phyloP scores from a whole-genome alignment of 768 basidiomycete genomes.

The Kondoa subrosea region DNA sequence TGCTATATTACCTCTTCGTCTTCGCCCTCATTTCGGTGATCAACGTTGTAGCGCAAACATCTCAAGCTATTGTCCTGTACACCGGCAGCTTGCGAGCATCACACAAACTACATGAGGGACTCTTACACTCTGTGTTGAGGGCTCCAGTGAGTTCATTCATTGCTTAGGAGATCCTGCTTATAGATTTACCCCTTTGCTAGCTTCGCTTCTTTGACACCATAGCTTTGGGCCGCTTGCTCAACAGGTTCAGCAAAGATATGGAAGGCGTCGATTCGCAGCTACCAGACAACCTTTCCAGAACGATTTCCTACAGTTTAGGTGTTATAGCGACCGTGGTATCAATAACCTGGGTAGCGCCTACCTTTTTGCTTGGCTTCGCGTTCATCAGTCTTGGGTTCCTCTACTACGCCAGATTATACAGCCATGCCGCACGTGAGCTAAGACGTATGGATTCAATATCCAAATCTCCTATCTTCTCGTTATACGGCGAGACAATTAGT shows the following conservation, averaged over 20 bases:
- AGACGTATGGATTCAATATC: constrained; percentile 34
- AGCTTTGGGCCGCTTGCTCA: constrained; percentile 22
- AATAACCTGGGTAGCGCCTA: constrained; percentile 23
- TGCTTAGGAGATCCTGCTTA: no score
- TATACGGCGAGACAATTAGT: constrained; percentile 29
- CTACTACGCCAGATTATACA: constrained; percentile 28
- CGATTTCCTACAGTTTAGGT: constrained; percentile 22
- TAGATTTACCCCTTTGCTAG: not conserved
- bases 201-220: constrained; percentile 29
- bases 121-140: not conserved
- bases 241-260: constrained; percentile 24
- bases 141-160: not conserved
- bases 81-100: constrained; percentile 21
- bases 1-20: constrained; percentile 12
- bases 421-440: constrained; percentile 33
- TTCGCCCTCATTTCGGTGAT: constrained; percentile 22
- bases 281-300: constrained; percentile 24
- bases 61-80: constrained; percentile 24
- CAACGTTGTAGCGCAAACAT: constrained; percentile 20
- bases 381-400: constrained; percentile 17
- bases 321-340: constrained; percentile 24
- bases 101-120: constrained; percentile 18
- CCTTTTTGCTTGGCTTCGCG: constrained; percentile 25
- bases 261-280: constrained; percentile 25
- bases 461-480: constrained; percentile 30